These are phyloP conservation scores for Avicennia marina DNA, from an alignment of 257 asterid species.

Conservation along the genomic window DNA sequence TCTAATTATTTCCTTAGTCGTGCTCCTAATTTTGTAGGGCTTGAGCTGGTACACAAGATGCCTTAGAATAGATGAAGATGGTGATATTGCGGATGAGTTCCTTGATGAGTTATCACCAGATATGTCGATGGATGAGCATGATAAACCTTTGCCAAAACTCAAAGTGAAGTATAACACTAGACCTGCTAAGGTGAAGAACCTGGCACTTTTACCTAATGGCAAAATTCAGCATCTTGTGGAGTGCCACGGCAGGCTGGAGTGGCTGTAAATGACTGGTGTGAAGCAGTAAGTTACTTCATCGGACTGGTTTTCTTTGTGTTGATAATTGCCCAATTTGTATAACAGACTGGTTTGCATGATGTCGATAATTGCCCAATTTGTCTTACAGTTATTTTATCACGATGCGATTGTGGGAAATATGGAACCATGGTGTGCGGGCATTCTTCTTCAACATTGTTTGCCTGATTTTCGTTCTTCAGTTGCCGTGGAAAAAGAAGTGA, in stretches of 20 bases:
- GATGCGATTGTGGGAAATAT: no score
- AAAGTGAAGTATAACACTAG: constrained; percentile 33
- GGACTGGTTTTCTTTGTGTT: neutral
- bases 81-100: constrained; percentile 75
- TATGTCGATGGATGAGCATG: constrained; percentile 22
- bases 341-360: no score
- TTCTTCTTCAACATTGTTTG: neutral
- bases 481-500: neutral
- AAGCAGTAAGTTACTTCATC: neutral
- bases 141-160: constrained; percentile 31
- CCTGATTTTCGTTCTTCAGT: neutral
- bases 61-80: constrained; percentile 63
- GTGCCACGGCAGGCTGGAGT: constrained; percentile 42
- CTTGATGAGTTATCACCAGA: constrained; percentile 31
- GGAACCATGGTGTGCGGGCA: no score
- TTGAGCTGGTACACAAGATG: constrained; percentile 55
- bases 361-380: no score
- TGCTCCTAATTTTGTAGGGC: constrained; percentile 33
- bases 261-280: constrained; percentile 30
- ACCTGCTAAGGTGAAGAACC: constrained; percentile 37
- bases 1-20: neutral
- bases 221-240: constrained; percentile 41
- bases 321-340: neutral
- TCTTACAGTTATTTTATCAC: no score
- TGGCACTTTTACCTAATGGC: constrained; percentile 38